Base-by-base conservation (phyloP, 2,329 filamentous ascomycete genomes). In the Aaosphaeria arxii region DNA sequence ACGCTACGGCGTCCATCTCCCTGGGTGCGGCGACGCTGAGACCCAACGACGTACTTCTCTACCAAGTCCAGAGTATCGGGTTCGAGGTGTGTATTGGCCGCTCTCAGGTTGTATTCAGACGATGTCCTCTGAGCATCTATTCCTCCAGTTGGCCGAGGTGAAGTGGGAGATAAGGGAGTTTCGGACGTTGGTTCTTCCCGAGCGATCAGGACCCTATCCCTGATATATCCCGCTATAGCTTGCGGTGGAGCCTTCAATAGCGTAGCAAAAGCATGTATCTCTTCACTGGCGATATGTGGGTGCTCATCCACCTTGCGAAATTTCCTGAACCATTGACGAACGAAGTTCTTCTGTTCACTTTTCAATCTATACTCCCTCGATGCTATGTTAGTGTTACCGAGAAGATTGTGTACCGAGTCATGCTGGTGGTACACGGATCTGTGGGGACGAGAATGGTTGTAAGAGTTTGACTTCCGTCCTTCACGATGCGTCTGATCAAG, bases 1-100 rank as follows among this genome's bases (percentile, higher is more conserved):
- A 61, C 53, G 11, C 40, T 52, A 9, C 60, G 51, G 7, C 60
- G 60, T 11, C 60, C 60, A 43, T 63, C 60, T 9, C 17, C 54
- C 40, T 41, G 49, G 11, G 54, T 31, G 2, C 59, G 54, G 6
- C 47, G 52, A 11, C 55, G 52, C 11, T 53, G 52, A 38, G 50
- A 58, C 7, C 49, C 48, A 9, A 36, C 24, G 6, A 62, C 52
- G 44, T 62, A 59, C 40, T 54, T 59, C 30, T 58, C 45, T 4
- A 61, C 54, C 7, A 50, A 43, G 1, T 47, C n/a, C 4, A 60
- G 54, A 7, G 45, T 52, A 7, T 43, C 35, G n/a, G 44, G 33
- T 2, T 48, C 35, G 24, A 61, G 47, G 32, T 60, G 58, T 9
- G 31, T 29, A 44, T 59, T 60, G 31, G 50, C 49, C 24, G 45